These are phyloP conservation scores for Trichoderma cornu-damae DNA, from an alignment of 2,329 filamentous ascomycete species.

Conservation along the genomic window DNA sequence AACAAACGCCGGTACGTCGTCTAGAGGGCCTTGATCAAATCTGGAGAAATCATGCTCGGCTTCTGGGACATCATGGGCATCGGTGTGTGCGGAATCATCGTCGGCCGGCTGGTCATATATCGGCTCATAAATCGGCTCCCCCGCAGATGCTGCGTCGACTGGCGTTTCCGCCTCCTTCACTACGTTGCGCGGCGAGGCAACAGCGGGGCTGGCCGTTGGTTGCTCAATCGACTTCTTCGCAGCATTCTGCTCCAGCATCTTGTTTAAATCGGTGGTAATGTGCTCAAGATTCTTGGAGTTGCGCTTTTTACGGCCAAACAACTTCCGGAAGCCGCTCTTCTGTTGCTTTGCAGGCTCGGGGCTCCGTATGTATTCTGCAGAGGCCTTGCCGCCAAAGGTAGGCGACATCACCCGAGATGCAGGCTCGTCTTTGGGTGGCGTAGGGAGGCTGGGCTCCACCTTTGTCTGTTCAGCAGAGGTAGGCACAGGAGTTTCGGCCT, in stretches of 20 bases:
- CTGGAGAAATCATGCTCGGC: constrained; percentile 56
- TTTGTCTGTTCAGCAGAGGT: neutral
- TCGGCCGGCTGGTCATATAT: constrained; percentile 18
- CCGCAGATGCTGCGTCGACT: neutral
- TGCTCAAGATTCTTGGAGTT: constrained; percentile 53
- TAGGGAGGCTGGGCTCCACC: constrained; percentile 8
- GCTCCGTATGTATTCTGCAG: constrained; percentile 4
- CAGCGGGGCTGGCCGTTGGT: constrained; percentile 25
- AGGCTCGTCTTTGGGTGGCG: constrained; percentile 26
- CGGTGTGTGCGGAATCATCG: constrained; percentile 50
- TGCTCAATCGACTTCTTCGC: constrained; percentile 14
- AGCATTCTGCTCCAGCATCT: constrained; percentile 42
- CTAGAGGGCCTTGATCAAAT: constrained; percentile 85
- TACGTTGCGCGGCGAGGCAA: constrained; percentile 9
- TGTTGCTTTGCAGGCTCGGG: constrained; percentile 40
- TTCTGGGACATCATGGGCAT: constrained; percentile 53
- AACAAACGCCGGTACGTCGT: constrained; percentile 79
- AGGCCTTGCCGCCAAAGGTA: constrained; percentile 15
- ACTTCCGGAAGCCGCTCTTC: constrained; percentile 57
- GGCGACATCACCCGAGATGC: constrained; percentile 1
- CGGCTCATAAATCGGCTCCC: constrained; percentile 20
- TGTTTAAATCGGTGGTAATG: constrained; percentile 47
- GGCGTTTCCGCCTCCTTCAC: neutral
- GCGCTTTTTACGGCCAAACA: constrained; percentile 61
- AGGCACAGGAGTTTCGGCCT: constrained; percentile 6